These are phyloP conservation scores for Fallopia convolvulus DNA, from an alignment of 148 eudicot species.

Conservation along the genomic window DNA sequence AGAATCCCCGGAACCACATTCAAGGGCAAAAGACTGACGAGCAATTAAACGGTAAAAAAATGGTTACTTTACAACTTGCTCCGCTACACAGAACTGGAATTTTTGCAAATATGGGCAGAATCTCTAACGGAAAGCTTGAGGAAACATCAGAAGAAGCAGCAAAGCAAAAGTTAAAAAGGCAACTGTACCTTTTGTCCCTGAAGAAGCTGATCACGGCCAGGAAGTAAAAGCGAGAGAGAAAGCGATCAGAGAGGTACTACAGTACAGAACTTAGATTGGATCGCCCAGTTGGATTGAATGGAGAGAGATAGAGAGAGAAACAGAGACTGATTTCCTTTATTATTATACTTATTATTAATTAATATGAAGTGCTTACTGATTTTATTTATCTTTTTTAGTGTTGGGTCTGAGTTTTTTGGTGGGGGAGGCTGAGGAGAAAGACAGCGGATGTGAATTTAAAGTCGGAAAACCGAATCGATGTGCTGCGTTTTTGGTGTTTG, in stretches of 20 bases:
- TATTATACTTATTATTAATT: no score
- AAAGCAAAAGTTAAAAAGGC: background rate
- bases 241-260: background rate
- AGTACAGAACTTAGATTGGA: conserved; percentile 1
- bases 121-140: background rate
- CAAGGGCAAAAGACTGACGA: background rate
- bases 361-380: no score
- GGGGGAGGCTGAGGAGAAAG: background rate
- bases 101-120: background rate
- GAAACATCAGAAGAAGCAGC: background rate
- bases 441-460: background rate
- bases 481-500: background rate
- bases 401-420: background rate
- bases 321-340: background rate
- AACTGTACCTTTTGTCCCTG: background rate
- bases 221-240: background rate
- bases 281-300: conserved; percentile 7
- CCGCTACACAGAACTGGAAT: background rate
- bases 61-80: background rate
- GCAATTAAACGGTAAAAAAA: background rate
- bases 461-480: background rate
- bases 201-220: background rate
- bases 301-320: background rate
- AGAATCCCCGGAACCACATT: background rate
- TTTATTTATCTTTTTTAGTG: no score